Evolutionary conservation across 2,329 filamentous ascomycete species (phyloP).

Genomic region (Fusarium buxicola): DNA sequence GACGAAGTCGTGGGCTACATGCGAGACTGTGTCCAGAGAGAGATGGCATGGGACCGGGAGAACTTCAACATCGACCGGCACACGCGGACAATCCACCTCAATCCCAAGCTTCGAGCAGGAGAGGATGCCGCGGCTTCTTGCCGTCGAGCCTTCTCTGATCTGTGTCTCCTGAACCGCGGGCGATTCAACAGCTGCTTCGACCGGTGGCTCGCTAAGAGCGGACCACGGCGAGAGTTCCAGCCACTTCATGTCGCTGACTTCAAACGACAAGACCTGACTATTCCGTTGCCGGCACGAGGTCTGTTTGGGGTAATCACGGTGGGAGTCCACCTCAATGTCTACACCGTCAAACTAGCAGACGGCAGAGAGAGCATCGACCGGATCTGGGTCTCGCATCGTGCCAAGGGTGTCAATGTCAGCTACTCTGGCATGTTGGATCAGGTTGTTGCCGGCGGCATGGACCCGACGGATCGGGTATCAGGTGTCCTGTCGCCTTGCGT

Average conservation of each 20-base stretch:
- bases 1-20: conserved; percentile 39
- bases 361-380: conserved; percentile 40
- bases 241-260: conserved; percentile 45
- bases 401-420: conserved; percentile 41
- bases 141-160: conserved; percentile 29
- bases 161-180: conserved; percentile 45
- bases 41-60: conserved; percentile 31
- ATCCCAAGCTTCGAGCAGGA: conserved; percentile 34
- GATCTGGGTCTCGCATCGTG: conserved; percentile 52
- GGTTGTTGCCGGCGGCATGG: conserved; percentile 53
- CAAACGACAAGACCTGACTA: conserved; percentile 39
- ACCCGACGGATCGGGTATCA: conserved; percentile 43
- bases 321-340: conserved; percentile 54
- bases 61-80: conserved; percentile 19
- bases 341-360: conserved; percentile 42
- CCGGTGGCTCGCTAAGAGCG: conserved; percentile 42
- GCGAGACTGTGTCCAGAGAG: conserved; percentile 17
- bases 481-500: conserved; percentile 36
- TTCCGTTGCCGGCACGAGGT: conserved; percentile 50
- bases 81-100: conserved; percentile 37
- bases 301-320: conserved; percentile 52
- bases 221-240: conserved; percentile 42
- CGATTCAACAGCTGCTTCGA: conserved; percentile 43
- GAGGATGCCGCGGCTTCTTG: conserved; percentile 23
- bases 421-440: conserved; percentile 53